Evolutionary conservation across 1,139 yeast species (phyloP).

Genomic region (Kodamaea plutei): DNA sequence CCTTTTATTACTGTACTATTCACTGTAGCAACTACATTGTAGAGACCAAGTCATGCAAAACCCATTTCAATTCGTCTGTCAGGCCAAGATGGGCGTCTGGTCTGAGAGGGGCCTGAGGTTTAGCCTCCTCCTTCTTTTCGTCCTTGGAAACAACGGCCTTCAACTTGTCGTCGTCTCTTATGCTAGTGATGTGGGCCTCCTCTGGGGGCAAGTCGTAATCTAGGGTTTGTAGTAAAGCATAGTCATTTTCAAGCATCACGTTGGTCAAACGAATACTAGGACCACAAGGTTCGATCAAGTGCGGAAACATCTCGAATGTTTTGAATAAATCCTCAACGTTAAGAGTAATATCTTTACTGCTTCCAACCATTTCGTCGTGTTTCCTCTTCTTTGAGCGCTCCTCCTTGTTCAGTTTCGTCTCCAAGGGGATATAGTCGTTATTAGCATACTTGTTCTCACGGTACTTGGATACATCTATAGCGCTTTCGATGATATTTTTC

Average conservation of each 20-base stretch:
- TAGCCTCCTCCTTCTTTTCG: conserved; percentile 10
- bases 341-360: conserved; percentile 34
- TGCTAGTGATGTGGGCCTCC: conserved; percentile 14
- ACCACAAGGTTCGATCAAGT: conserved; percentile 64
- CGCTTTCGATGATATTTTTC: conserved; percentile 67
- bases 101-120: conserved; percentile 11
- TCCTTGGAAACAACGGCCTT: conserved; percentile 7
- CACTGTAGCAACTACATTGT: conserved; percentile 35
- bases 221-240: conserved; percentile 30
- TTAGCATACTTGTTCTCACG: conserved; percentile 51
- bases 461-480: conserved; percentile 68
- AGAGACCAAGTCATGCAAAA: conserved; percentile 54
- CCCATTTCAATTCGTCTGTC: conserved; percentile 67
- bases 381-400: conserved; percentile 15
- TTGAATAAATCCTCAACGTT: conserved; percentile 65
- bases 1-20: no score
- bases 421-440: conserved; percentile 32
- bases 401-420: conserved; percentile 5
- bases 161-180: conserved; percentile 7
- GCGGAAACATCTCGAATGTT: conserved; percentile 62
- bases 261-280: conserved; percentile 49
- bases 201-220: conserved; percentile 43
- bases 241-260: conserved; percentile 58
- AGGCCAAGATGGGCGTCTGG: conserved; percentile 49
- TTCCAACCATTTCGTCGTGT: conserved; percentile 15